Percentiles rank a stretch among this genome's conserved stretches.
Evolutionary conservation across 495 filamentous ascomycete genomes (phyloP).

Genomic region (Daldinia bambusicola): DNA sequence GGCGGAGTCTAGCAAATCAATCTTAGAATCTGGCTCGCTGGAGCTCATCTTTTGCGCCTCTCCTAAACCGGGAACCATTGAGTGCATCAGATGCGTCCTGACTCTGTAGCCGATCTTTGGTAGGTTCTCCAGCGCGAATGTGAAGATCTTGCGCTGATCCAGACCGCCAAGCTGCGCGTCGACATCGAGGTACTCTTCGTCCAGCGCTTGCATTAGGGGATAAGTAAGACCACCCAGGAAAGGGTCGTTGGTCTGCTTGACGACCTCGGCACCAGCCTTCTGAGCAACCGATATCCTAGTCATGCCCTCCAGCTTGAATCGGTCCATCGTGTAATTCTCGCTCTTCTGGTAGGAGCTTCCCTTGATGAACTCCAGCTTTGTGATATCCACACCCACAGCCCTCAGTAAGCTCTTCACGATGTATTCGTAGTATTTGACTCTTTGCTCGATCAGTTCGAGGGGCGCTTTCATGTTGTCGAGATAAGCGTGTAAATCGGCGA

Average conservation of each 20-base stretch:
- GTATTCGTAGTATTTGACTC: conserved; percentile 76
- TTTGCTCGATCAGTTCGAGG: conserved; percentile 83
- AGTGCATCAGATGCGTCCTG: conserved; percentile 88
- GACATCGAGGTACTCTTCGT: conserved; percentile 88
- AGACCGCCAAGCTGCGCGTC: conserved; percentile 84
- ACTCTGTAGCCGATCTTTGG: conserved; percentile 74
- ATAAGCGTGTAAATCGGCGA: conserved; percentile 84
- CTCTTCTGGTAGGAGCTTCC: conserved; percentile 85
- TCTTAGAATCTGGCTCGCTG: conserved; percentile 78
- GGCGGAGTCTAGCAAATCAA: conserved; percentile 84
- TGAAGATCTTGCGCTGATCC: conserved; percentile 93
- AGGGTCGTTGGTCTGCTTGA: conserved; percentile 85
- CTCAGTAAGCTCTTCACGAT: conserved; percentile 73
- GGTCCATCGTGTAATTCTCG: conserved; percentile 76
- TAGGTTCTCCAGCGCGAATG: conserved; percentile 78
- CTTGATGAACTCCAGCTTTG: conserved; percentile 83
- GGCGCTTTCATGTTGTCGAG: conserved; percentile 87
- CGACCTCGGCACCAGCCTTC: conserved; percentile 90
- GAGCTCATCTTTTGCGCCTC: conserved; percentile 74
- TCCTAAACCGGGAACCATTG: conserved; percentile 89
- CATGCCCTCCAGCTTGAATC: conserved; percentile 70
- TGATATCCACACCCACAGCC: conserved; percentile 76
- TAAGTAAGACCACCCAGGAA: conserved; percentile 85
- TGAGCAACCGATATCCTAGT: conserved; percentile 76
- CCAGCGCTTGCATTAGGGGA: conserved; percentile 87